These are phyloP conservation scores for Metarhizium robertsii DNA, from an alignment of 2,329 filamentous ascomycete genomes.

Conservation along the genomic window DNA sequence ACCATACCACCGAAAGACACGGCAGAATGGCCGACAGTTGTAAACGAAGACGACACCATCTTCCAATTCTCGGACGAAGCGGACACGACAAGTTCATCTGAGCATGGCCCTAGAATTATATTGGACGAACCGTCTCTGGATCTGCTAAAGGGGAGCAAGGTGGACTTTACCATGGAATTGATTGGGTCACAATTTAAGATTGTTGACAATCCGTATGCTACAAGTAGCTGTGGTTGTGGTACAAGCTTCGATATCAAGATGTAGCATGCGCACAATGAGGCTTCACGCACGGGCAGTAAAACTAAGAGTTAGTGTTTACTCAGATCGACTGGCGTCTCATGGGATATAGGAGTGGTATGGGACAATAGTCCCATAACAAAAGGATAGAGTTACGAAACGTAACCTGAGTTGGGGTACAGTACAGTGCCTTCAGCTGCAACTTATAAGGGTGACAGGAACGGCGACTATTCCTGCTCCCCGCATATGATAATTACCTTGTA, in stretches of 20 bases:
- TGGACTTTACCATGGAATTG: slow-evolving; percentile 94
- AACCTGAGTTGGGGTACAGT: no score
- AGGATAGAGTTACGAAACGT: no score
- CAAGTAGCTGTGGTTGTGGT: slow-evolving; percentile 92
- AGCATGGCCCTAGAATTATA: slow-evolving; percentile 62
- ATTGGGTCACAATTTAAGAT: slow-evolving; percentile 90
- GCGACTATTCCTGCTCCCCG: no score
- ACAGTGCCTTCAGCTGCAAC: no score
- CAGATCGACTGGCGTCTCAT: no score
- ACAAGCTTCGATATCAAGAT: slow-evolving; percentile 93
- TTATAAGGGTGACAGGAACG: no score
- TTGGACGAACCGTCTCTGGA: slow-evolving; percentile 84
- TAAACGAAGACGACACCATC: slow-evolving; percentile 73
- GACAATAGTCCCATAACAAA: no score
- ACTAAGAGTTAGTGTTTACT: no score
- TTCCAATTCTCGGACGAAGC: slow-evolving; percentile 59
- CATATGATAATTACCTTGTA: no score
- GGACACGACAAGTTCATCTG: slow-evolving; percentile 14
- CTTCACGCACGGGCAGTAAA: background rate
- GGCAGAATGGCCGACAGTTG: slow-evolving; percentile 22
- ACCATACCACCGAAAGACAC: slow-evolving; percentile 38
- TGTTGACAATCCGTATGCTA: slow-evolving; percentile 82
- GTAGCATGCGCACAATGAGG: slow-evolving; percentile 20
- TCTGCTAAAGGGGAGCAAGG: slow-evolving; percentile 82
- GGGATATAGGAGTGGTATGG: no score